Evolutionary conservation across 228 moss, liverwort and hornwort genomes (phyloP).

Genomic region (Sphagnum fallax): DNA sequence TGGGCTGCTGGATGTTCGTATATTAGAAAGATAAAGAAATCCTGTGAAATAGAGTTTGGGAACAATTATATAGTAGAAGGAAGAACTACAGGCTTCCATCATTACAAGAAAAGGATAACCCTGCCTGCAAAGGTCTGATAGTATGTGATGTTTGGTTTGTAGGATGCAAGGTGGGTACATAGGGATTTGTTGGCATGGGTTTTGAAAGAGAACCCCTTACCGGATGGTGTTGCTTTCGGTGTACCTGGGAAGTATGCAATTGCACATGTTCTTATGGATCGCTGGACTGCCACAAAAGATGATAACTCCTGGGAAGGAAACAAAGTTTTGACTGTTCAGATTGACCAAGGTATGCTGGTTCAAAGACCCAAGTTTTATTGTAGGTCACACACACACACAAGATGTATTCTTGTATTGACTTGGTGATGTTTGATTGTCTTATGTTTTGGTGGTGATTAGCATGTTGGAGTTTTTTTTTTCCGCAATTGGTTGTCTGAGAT

Average conservation of each 20-base stretch:
- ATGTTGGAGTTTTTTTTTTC: background rate
- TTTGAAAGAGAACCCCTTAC: slow-evolving; percentile 46
- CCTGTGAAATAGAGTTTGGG: too few relatives aligned
- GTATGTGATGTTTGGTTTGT: slow-evolving; percentile 9
- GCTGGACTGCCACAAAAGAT: slow-evolving; percentile 38
- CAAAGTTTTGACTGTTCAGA: slow-evolving; percentile 53
- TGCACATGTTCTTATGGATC: slow-evolving; percentile 51
- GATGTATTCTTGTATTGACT: too few relatives aligned
- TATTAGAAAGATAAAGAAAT: too few relatives aligned
- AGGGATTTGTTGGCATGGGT: slow-evolving; percentile 60
- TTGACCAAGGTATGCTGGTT: slow-evolving; percentile 55
- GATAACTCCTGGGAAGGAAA: slow-evolving; percentile 41
- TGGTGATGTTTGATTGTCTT: too few relatives aligned
- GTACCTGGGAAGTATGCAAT: slow-evolving; percentile 77
- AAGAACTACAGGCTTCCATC: background rate
- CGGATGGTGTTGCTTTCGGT: slow-evolving; percentile 52
- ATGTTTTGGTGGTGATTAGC: too few relatives aligned
- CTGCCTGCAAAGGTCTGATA: background rate
- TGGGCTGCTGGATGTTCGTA: too few relatives aligned
- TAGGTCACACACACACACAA: too few relatives aligned
- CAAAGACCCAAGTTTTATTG: background rate
- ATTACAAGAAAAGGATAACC: background rate
- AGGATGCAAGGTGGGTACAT: slow-evolving; percentile 95
- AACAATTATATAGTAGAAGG: too few relatives aligned
- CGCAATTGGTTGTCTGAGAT: background rate